These are phyloP conservation scores for Peterozyma xylosa DNA, from an alignment of 805 yeast genomes.

Conservation along the genomic window DNA sequence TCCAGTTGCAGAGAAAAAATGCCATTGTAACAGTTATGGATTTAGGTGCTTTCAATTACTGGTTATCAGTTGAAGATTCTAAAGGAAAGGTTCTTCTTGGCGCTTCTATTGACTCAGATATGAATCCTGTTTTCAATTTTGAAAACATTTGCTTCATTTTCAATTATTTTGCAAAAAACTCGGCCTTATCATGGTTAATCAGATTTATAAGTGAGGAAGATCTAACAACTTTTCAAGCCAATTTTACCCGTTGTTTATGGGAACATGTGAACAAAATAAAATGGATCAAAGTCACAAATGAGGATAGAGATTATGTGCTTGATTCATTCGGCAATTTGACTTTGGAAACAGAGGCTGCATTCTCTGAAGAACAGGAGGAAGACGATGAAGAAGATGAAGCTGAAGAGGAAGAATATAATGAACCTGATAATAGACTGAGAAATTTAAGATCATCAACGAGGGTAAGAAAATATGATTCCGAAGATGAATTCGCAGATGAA, in stretches of 20 bases:
- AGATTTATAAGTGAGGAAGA: conserved; percentile 36
- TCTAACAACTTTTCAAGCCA: conserved; percentile 44
- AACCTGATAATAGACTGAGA: conserved; percentile 11
- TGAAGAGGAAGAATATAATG: conserved; percentile 21
- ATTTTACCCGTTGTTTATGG: conserved; percentile 49
- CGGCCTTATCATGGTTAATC: conserved; percentile 55
- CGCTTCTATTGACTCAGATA: conserved; percentile 31
- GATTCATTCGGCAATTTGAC: conserved; percentile 41
- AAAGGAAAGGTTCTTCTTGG: conserved; percentile 20
- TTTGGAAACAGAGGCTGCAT: conserved; percentile 27
- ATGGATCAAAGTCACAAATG: conserved; percentile 35
- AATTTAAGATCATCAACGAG: conserved; percentile 2
- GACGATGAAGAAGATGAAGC: conserved; percentile 23
- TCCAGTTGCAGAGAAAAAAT: conserved; percentile 31
- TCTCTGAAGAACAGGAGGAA: conserved; percentile 21
- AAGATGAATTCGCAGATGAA: conserved; percentile 24
- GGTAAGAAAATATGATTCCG: conserved; percentile 23
- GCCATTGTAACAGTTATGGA: conserved; percentile 33
- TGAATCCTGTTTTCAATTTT: conserved; percentile 63
- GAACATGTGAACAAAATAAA: conserved; percentile 44
- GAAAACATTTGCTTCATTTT: conserved; percentile 55
- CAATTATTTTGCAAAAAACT: conserved; percentile 37
- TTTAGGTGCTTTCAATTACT: conserved; percentile 41
- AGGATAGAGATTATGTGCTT: conserved; percentile 48
- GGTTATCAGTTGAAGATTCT: conserved; percentile 35